A percentile compares a stretch with the other conserved stretches of the same genome.
Conservation (phyloP, 2,329 filamentous ascomycete species). For the Ophiosphaerella korrae region DNA sequence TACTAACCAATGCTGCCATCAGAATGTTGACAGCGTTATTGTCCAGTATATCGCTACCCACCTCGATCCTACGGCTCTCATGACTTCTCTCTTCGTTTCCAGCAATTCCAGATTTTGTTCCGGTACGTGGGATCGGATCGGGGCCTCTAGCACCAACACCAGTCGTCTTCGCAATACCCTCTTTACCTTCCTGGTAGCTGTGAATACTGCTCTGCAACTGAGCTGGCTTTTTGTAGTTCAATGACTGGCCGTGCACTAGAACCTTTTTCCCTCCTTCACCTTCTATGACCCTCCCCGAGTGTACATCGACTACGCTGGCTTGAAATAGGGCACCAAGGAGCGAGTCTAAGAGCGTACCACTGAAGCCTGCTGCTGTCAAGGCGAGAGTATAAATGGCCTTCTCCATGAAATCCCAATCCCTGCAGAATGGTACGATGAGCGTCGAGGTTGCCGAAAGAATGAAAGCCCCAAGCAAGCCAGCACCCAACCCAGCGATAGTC, state of each 20-base stretch:
- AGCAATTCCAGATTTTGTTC: conserved; percentile 36
- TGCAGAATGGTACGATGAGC: conserved; percentile 72
- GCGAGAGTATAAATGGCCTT: conserved; percentile 52
- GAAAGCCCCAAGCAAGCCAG: conserved; percentile 75
- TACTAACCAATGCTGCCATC: conserved; percentile 84
- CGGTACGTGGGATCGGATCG: conserved; percentile 37
- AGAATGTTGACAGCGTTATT: conserved; percentile 96
- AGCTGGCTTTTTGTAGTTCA: conserved; percentile 36
- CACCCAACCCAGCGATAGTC: conserved; percentile 72
- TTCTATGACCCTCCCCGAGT: conserved; percentile 86
- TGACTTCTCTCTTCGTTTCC: conserved; percentile 39
- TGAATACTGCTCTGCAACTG: conserved; percentile 48
- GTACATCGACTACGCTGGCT: conserved; percentile 81
- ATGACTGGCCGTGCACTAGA: conserved; percentile 41
- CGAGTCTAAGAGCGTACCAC: conserved; percentile 86
- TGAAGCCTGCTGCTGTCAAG: conserved; percentile 72
- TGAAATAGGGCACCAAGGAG: conserved; percentile 84
- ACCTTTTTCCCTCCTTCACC: conserved; percentile 74
- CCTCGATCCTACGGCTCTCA: conserved; percentile 63
- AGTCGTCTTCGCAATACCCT: conserved; percentile 42
- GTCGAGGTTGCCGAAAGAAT: conserved; percentile 70
- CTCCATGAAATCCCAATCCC: conserved; percentile 33
- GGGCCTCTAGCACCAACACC: conserved; percentile 23
- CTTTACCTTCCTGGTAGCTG: conserved; percentile 48
- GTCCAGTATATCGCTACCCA: conserved; percentile 75